Evolutionary conservation across 441 rosid genomes (phyloP).

Genomic region (Raphanus hybrid): DNA sequence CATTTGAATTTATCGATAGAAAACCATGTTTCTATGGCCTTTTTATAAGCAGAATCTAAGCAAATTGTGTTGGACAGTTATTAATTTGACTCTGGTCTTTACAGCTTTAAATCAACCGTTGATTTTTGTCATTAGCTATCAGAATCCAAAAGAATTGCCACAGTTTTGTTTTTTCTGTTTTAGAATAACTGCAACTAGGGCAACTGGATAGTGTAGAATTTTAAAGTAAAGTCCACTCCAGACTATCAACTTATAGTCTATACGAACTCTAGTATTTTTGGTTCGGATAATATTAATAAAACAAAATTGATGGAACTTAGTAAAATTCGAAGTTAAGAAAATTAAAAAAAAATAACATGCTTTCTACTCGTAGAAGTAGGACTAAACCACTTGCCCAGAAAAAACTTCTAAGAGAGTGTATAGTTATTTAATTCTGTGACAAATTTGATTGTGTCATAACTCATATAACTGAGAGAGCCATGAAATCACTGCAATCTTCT

Average conservation of each 20-base stretch:
- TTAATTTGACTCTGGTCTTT: constrained; percentile 3
- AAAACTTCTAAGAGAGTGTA: not conserved
- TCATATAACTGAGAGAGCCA: not conserved
- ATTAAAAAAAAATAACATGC: too few species aligned
- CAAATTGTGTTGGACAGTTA: constrained; percentile 11
- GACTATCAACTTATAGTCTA: not conserved
- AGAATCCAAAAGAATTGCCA: not conserved
- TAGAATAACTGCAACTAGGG: not conserved
- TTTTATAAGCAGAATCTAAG: constrained; percentile 28
- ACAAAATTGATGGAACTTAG: not conserved
- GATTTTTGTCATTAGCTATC: not conserved
- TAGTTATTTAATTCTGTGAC: not conserved
- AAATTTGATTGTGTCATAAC: not conserved
- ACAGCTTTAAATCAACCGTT: constrained; percentile 4
- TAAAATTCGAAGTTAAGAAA: not conserved
- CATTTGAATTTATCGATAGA: too few species aligned
- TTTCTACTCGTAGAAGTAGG: not conserved
- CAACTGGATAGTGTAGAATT: not conserved
- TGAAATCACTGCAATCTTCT: constrained; percentile 3
- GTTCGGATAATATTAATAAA: not conserved
- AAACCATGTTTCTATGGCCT: too few species aligned
- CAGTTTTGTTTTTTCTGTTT: not conserved
- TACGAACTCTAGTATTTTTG: not conserved
- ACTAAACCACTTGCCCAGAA: not conserved
- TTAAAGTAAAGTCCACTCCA: not conserved